Conservation (phyloP, 208 protist species). For the Balamuthia mandrillaris region DNA sequence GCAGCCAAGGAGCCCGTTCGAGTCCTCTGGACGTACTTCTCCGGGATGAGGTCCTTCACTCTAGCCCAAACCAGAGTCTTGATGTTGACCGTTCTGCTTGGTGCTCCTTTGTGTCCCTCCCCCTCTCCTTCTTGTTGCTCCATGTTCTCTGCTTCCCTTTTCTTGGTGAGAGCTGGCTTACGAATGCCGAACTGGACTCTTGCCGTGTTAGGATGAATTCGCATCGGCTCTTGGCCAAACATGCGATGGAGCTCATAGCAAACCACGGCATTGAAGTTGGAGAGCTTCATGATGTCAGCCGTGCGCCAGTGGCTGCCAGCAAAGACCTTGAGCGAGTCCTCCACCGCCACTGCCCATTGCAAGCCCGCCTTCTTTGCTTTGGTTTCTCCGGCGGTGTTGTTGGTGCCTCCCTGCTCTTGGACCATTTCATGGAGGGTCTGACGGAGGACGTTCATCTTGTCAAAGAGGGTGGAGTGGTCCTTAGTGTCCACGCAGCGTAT, state of each 20-base stretch:
- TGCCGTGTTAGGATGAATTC: not conserved
- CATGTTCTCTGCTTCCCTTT: too few relatives aligned
- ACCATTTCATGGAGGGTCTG: not conserved
- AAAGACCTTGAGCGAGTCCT: constrained; percentile 18
- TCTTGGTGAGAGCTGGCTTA: too few relatives aligned
- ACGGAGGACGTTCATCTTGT: not conserved
- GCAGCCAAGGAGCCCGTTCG: not conserved
- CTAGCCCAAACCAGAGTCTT: too few relatives aligned
- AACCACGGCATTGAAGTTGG: not conserved
- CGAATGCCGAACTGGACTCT: not conserved
- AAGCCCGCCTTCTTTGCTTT: not conserved
- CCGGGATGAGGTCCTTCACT: too few relatives aligned
- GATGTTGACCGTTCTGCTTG: too few relatives aligned
- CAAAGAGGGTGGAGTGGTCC: not conserved
- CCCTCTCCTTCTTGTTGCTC: too few relatives aligned
- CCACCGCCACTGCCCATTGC: not conserved
- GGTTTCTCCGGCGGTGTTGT: not conserved
- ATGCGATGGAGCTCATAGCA: not conserved
- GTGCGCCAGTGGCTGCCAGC: not conserved
- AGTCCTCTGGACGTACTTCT: too few relatives aligned
- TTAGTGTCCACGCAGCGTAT: not conserved
- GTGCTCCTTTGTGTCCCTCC: too few relatives aligned
- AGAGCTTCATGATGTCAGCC: constrained; percentile 21
- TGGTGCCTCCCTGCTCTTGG: too few relatives aligned
- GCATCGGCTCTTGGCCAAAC: not conserved